Percentiles rank a stretch among this genome's conserved stretches.
Conservation (phyloP, 1,284 basidiomycete species). For the Mycena citricolor region DNA sequence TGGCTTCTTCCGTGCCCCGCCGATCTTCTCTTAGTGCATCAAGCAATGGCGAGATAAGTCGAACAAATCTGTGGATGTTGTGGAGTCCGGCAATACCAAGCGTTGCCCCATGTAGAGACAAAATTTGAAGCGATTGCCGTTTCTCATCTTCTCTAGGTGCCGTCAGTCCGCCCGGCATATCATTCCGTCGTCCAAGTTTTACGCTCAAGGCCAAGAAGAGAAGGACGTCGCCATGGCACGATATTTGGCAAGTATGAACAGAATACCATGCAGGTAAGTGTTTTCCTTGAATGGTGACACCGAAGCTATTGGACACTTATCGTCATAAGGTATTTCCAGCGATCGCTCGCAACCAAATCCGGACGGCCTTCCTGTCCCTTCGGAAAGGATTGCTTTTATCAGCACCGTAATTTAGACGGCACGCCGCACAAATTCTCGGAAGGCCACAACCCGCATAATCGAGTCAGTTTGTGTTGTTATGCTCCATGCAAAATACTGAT, state of each 20-base stretch:
- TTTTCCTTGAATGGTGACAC: too few species aligned
- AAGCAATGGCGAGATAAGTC: slow-evolving; percentile 66
- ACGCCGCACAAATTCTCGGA: too few species aligned
- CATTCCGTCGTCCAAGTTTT: slow-evolving; percentile 68
- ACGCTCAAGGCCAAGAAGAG: slow-evolving; percentile 47
- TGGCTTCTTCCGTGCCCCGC: slow-evolving; percentile 5
- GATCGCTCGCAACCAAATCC: slow-evolving; percentile 40
- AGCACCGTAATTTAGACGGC: slow-evolving; percentile 65
- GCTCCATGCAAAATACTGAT: too few species aligned
- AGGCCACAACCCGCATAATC: too few species aligned
- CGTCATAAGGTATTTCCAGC: slow-evolving; percentile 55
- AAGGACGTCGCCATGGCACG: slow-evolving; percentile 51
- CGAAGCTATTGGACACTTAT: too few species aligned
- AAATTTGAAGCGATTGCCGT: slow-evolving; percentile 4
- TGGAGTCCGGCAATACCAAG: slow-evolving; percentile 60
- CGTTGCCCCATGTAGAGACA: slow-evolving; percentile 68
- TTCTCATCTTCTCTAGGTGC: not conserved
- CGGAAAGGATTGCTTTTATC: slow-evolving; percentile 75
- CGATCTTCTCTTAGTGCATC: slow-evolving; percentile 53
- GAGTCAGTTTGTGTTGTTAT: too few species aligned
- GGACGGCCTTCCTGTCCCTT: slow-evolving; percentile 64
- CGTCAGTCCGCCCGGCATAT: slow-evolving; percentile 59
- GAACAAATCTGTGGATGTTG: slow-evolving; percentile 50
- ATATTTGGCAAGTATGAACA: slow-evolving; percentile 72
- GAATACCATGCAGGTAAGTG: slow-evolving; percentile 61